Percentiles rank a stretch among this genome's conserved stretches.
Conservation (phyloP, 1,284 basidiomycete genomes). For the Coniferiporia sulphurascens region DNA sequence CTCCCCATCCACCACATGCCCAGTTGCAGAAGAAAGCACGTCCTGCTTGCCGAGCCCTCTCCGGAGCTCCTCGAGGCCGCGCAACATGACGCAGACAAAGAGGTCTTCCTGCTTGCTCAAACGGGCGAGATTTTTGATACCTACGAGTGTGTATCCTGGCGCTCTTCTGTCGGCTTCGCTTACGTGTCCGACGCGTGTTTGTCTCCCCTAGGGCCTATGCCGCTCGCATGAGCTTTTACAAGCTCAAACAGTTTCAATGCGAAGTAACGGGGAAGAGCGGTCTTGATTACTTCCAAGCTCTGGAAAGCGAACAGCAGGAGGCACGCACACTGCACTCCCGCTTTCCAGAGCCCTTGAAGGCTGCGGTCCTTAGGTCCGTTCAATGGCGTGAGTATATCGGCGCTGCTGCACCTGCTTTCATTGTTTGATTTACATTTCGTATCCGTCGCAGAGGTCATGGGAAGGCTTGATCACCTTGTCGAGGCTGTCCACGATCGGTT, state of each 20-base stretch:
- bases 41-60: conserved; percentile 78
- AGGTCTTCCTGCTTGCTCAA: conserved; percentile 85
- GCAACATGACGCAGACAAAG: conserved; percentile 58
- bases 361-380: conserved; percentile 83
- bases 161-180: conserved; percentile 13
- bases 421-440: conserved; percentile 21
- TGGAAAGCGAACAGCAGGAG: conserved; percentile 87
- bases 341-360: conserved; percentile 91
- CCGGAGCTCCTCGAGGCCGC: conserved; percentile 58
- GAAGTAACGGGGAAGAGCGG: conserved; percentile 93
- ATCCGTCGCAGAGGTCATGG: conserved; percentile 76
- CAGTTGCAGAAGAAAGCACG: conserved; percentile 86
- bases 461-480: conserved; percentile 89
- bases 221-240: conserved; percentile 89
- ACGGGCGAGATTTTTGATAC: conserved; percentile 95
- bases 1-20: conserved; percentile 51
- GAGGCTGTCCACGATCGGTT: conserved; percentile 94
- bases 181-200: conserved; percentile 25
- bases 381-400: conserved; percentile 84
- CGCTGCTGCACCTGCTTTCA: conserved; percentile 17
- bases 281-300: conserved; percentile 91
- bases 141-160: conserved; percentile 70
- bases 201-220: conserved; percentile 70
- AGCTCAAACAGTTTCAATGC: conserved; percentile 89
- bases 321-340: conserved; percentile 82